These are phyloP conservation scores for Alternaria angustiovoidea DNA, from an alignment of 2,329 filamentous ascomycete genomes.

Conservation along the genomic window DNA sequence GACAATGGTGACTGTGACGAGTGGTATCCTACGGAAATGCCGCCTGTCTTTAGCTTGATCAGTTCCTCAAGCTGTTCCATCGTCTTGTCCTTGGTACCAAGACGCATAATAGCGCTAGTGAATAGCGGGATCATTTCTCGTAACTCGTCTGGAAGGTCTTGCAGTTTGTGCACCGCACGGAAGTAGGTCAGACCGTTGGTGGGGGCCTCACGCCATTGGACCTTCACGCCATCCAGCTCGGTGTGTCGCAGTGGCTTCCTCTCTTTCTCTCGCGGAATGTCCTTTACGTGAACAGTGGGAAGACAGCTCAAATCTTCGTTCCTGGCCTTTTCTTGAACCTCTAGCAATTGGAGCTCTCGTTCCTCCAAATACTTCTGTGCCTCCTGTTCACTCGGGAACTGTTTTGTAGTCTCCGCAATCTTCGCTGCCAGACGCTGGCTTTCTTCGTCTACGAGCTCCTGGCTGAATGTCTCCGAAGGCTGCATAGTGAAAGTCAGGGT, in stretches of 20 bases:
- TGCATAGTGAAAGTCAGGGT: slow-evolving; percentile 94
- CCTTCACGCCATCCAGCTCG: slow-evolving; percentile 68
- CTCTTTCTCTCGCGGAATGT: slow-evolving; percentile 84
- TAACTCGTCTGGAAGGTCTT: slow-evolving; percentile 83
- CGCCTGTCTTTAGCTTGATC: slow-evolving; percentile 96
- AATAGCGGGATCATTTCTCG: slow-evolving; percentile 87
- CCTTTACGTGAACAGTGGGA: slow-evolving; percentile 85
- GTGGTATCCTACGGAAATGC: slow-evolving; percentile 84
- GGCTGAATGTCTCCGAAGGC: slow-evolving; percentile 77
- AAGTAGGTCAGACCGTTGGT: slow-evolving; percentile 98
- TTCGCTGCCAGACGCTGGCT: slow-evolving; percentile 75
- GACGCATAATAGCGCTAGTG: slow-evolving; percentile 88
- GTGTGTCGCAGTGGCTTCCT: slow-evolving; percentile 71
- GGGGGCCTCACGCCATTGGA: slow-evolving; percentile 90
- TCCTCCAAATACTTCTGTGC: slow-evolving; percentile 76
- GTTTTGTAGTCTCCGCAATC: slow-evolving; percentile 72
- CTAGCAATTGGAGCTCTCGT: slow-evolving; percentile 80
- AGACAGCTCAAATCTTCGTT: slow-evolving; percentile 86
- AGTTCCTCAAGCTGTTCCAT: slow-evolving; percentile 96
- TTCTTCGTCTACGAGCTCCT: slow-evolving; percentile 80
- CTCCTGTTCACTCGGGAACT: slow-evolving; percentile 74
- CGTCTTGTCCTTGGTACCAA: slow-evolving; percentile 84
- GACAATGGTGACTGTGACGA: slow-evolving; percentile 79
- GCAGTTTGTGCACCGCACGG: slow-evolving; percentile 81
- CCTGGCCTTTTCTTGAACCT: slow-evolving; percentile 83